phyloP scores from a whole-genome alignment of 257 asterid species.

The Capsicum baccatum region DNA sequence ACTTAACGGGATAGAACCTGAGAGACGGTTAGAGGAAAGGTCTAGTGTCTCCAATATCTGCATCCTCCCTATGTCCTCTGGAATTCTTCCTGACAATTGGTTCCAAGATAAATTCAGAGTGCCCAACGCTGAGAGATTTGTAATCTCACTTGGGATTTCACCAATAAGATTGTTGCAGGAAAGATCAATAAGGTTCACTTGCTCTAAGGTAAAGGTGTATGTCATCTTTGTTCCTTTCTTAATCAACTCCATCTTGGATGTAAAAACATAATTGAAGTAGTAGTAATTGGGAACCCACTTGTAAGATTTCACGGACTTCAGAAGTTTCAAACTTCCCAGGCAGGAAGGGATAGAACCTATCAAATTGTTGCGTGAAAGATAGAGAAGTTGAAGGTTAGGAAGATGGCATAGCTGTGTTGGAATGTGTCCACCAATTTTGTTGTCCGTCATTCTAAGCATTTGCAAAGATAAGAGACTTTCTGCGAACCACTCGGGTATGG shows the following conservation, averaged over 20 bases:
- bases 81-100: slow-evolving; percentile 34
- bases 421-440: slow-evolving; percentile 26
- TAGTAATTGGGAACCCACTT: background rate
- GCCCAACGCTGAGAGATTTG: slow-evolving; percentile 7
- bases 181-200: slow-evolving; percentile 32
- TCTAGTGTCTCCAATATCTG: slow-evolving; percentile 30
- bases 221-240: slow-evolving; percentile 27
- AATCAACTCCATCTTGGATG: slow-evolving; percentile 25
- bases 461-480: background rate
- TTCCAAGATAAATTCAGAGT: slow-evolving; percentile 34
- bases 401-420: slow-evolving; percentile 33
- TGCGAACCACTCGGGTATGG: slow-evolving; percentile 31
- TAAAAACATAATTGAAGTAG: slow-evolving; percentile 6
- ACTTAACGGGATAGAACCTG: slow-evolving; percentile 21
- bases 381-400: slow-evolving; percentile 34
- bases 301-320: background rate
- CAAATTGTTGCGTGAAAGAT: slow-evolving; percentile 34
- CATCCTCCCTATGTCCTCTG: slow-evolving; percentile 22
- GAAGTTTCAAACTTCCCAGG: slow-evolving; percentile 9
- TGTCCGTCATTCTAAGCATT: slow-evolving; percentile 8
- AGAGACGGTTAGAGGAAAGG: slow-evolving; percentile 29
- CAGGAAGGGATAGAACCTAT: slow-evolving; percentile 37
- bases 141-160: slow-evolving; percentile 27
- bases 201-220: slow-evolving; percentile 21
- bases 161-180: slow-evolving; percentile 33